Percentiles rank a stretch among this genome's conserved stretches.
phyloP scores from a whole-genome alignment of 78 protist species.

The Dictyostelium citrinum region DNA sequence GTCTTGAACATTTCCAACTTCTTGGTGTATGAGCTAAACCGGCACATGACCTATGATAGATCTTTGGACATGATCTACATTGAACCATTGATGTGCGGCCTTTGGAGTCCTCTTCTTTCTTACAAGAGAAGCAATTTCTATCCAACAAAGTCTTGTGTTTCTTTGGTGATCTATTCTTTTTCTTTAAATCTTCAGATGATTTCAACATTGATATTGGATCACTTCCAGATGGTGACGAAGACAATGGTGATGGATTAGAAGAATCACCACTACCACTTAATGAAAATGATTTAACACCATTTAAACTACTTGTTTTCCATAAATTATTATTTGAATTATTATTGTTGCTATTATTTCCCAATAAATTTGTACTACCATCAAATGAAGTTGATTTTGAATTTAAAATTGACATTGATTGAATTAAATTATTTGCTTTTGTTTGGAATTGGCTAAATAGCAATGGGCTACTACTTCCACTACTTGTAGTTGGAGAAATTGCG shows the following conservation, averaged over 20 bases:
- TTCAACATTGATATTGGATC: background rate
- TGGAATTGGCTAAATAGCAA: conserved; percentile 12
- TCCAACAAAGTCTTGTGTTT: conserved; percentile 35
- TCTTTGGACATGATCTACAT: conserved; percentile 71
- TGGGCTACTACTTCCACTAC: conserved; percentile 17
- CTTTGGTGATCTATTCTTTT: conserved; percentile 35
- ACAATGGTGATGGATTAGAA: background rate
- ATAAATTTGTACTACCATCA: background rate
- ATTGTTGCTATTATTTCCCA: background rate
- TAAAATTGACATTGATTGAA: conserved; percentile 15
- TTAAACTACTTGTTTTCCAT: background rate
- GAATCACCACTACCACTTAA: background rate
- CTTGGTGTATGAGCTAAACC: conserved; percentile 58
- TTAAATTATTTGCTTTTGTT: background rate
- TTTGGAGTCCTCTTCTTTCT: conserved; percentile 49
- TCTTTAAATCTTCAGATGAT: background rate
- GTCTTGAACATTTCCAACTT: conserved; percentile 70
- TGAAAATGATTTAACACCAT: conserved; percentile 5
- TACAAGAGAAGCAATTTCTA: conserved; percentile 49
- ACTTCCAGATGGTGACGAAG: background rate
- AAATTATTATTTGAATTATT: background rate
- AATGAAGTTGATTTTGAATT: conserved; percentile 12
- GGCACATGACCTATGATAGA: conserved; percentile 66
- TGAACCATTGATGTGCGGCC: conserved; percentile 65
- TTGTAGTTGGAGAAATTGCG: background rate